Percentiles rank a stretch among this genome's conserved stretches.
Evolutionary conservation across 495 filamentous ascomycete species (phyloP).

Genomic region (Hyaloscypha bicolor): DNA sequence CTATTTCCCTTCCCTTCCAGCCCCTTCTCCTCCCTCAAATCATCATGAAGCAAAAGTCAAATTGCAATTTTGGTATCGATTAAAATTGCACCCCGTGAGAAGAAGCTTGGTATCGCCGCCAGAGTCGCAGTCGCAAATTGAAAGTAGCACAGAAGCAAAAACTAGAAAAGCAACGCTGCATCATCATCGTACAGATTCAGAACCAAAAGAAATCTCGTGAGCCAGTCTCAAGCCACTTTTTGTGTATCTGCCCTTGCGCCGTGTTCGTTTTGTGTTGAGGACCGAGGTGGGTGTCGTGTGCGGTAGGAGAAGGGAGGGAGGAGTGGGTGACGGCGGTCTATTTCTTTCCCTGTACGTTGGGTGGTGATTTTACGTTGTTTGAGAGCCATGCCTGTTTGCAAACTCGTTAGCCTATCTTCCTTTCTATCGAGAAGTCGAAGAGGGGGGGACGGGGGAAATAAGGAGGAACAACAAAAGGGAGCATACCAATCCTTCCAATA

Average conservation of each 20-base stretch:
- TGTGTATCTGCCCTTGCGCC: not conserved
- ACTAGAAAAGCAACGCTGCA: conserved; percentile 4
- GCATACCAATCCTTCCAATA: conserved; percentile 88
- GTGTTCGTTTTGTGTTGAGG: not conserved
- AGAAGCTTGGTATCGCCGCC: conserved; percentile 32
- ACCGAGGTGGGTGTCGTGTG: not conserved
- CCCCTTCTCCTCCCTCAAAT: not conserved
- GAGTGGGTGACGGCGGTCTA: conserved; percentile 25
- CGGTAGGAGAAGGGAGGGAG: not conserved
- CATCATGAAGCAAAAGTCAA: not conserved
- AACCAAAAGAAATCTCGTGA: not conserved
- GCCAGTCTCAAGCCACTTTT: not conserved
- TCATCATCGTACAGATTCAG: not conserved
- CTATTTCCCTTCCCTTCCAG: not conserved
- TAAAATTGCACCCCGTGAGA: conserved; percentile 6
- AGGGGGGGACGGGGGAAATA: not conserved
- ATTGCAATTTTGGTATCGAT: no score
- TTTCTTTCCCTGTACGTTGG: conserved; percentile 52
- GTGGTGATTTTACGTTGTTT: conserved; percentile 84
- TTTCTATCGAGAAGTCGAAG: no score
- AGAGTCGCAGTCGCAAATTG: conserved; percentile 16
- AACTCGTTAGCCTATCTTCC: not conserved
- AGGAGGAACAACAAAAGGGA: not conserved
- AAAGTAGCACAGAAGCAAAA: not conserved
- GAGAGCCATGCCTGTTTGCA: conserved; percentile 76